Evolutionary conservation across 139 green algal species (phyloP), one percentile per base, ranked within the genome.

Genomic region (Micractinium sp.): DNA sequence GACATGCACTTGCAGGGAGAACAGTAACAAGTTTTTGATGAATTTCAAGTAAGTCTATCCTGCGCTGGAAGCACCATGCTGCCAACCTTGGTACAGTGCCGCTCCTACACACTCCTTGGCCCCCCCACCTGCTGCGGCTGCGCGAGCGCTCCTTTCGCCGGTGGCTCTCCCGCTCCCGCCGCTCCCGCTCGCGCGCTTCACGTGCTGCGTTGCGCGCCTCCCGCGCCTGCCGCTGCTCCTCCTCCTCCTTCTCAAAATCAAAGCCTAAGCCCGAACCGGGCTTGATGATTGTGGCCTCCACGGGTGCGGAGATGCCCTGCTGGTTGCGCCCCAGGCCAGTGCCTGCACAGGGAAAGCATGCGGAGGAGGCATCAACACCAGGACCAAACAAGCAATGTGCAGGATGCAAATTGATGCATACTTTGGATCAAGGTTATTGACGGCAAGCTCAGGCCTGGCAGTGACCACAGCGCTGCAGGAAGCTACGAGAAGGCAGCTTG

Each of bases 241-340:
- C 83, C 27, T 78, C 82, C 22, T 75, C 56, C 83, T 61, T 75
- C 63, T 41, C 38, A 0, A 56, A 35, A n/a, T 88, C 63, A 71
- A 94, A 96, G 0, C 93, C 93, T 82, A 96, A 83, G 19, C 93
- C 93, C 15, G 82, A 38, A 39, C 90, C 87, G 53, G 82, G 85
- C 25, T 80, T 75, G 1, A 83, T 85, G 0, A 89, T 80, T 4
- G 87, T 79, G 1, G 90, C 61, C 29, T 95, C 90, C 19, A 95
- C 88, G 2, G 93, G 92, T 13, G 90, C 91, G 22, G 88, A 39
- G n/a, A 94, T 95, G 38, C 93, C 93, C 90, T 94, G 89, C 75
- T 77, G 75, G 3, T 94, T 90, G 18, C 87, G 69, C 27, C 95
- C 95, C 31, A 97, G 83, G 15, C 95, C 95, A 5, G 71, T 39